Percentiles rank a stretch among this genome's conserved stretches.
Evolutionary conservation across 352 stramenopile species (phyloP).

Genomic region (Globisporangium spiculum): DNA sequence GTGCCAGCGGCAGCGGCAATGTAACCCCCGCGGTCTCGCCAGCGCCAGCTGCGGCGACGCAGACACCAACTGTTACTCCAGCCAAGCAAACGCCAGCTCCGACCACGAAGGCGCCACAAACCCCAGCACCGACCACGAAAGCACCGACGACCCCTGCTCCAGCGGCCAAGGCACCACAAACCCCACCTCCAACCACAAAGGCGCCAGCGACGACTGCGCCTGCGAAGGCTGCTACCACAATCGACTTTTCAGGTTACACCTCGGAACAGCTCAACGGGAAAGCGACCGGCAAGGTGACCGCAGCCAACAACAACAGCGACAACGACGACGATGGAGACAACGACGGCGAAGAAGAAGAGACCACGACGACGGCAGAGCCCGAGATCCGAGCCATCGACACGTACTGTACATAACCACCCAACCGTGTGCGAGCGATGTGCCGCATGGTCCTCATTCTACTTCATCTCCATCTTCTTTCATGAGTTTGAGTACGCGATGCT

Average conservation of each 20-base stretch:
- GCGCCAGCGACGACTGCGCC: slow-evolving; percentile 5
- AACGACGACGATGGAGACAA: background rate
- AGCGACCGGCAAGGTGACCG: background rate
- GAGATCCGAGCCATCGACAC: slow-evolving; percentile 2
- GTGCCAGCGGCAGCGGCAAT: slow-evolving; percentile 13
- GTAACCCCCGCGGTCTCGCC: background rate
- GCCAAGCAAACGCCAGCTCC: slow-evolving; percentile 7
- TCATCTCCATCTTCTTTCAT: background rate
- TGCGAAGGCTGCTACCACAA: slow-evolving; percentile 3
- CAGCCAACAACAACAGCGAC: background rate
- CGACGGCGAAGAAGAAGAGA: slow-evolving; percentile 2
- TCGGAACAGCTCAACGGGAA: slow-evolving; percentile 12
- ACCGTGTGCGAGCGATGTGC: background rate
- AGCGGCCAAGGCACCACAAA: background rate
- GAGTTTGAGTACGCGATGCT: background rate
- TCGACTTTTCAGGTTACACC: slow-evolving; percentile 16
- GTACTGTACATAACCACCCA: slow-evolving; percentile 4
- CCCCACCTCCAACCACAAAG: background rate
- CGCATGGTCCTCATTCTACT: background rate
- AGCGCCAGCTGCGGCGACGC: slow-evolving; percentile 8
- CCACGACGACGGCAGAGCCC: background rate
- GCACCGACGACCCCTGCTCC: background rate
- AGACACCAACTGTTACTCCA: slow-evolving; percentile 11
- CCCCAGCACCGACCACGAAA: slow-evolving; percentile 4
- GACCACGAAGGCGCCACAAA: slow-evolving; percentile 9